Conservation (phyloP, 2,329 filamentous ascomycete species). For the Purpureocillium takamizusanense region DNA sequence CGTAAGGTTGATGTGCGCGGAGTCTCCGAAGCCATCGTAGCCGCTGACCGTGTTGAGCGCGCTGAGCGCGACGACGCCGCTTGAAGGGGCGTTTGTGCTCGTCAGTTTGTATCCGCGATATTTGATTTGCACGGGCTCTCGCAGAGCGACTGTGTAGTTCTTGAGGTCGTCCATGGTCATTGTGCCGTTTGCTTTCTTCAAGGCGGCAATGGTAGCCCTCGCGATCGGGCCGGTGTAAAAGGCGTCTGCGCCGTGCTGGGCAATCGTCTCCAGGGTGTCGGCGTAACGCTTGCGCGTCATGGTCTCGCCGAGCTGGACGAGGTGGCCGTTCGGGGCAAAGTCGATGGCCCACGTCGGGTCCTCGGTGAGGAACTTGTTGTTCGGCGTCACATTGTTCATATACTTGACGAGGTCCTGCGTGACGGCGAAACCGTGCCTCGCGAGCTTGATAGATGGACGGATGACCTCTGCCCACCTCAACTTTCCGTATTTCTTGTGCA, state of each 20-base stretch:
- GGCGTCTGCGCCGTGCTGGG: conserved; percentile 52
- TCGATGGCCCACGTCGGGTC: conserved; percentile 74
- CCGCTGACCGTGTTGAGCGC: conserved; percentile 67
- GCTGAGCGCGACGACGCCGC: conserved; percentile 64
- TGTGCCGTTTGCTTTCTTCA: conserved; percentile 57
- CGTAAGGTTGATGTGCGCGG: conserved; percentile 45
- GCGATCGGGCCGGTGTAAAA: conserved; percentile 66
- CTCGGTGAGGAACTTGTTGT: conserved; percentile 51
- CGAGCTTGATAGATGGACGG: conserved; percentile 61
- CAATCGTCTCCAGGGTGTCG: conserved; percentile 62
- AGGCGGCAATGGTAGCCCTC: conserved; percentile 56
- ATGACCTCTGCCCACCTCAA: conserved; percentile 60
- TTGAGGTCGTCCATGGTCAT: conserved; percentile 67
- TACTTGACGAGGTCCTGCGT: conserved; percentile 62
- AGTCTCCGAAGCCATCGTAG: conserved; percentile 55
- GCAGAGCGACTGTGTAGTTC: conserved; percentile 60
- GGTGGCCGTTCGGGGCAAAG: conserved; percentile 68
- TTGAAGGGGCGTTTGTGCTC: conserved; percentile 59
- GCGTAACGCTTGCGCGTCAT: conserved; percentile 70
- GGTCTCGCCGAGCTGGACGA: conserved; percentile 58
- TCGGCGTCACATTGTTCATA: conserved; percentile 44
- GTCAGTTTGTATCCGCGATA: conserved; percentile 66
- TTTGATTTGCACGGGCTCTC: conserved; percentile 50
- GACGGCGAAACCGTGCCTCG: conserved; percentile 63
- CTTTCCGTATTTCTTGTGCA: conserved; percentile 59